phyloP scores from a whole-genome alignment of 1,139 yeast species.

The Pichia sp. region DNA sequence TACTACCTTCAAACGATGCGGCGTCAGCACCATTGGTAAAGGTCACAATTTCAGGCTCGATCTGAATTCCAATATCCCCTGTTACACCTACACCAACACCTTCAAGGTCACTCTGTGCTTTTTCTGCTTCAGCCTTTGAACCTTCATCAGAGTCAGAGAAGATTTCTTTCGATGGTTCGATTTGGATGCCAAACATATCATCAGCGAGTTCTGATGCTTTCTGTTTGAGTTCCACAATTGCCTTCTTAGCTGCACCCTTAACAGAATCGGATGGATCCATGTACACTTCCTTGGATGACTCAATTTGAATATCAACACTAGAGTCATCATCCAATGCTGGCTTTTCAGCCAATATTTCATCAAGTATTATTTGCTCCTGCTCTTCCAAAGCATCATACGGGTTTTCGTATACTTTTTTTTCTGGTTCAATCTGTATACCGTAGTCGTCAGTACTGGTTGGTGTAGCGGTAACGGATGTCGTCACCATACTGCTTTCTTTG shows the following conservation, averaged over 20 bases:
- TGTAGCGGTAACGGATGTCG: background rate
- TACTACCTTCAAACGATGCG: background rate
- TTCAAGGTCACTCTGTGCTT: background rate
- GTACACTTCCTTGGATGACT: slow-evolving; percentile 1
- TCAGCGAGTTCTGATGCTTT: background rate
- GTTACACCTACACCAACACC: background rate
- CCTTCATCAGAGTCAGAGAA: slow-evolving; percentile 1
- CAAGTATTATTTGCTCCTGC: background rate
- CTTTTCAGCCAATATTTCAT: background rate
- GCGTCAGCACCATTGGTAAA: too few relatives aligned
- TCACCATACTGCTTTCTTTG: background rate
- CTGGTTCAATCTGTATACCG: slow-evolving; percentile 6
- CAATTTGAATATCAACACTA: slow-evolving; percentile 5
- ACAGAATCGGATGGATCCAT: background rate
- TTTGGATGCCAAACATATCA: slow-evolving; percentile 5
- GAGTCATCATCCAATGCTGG: background rate
- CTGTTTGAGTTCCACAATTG: background rate
- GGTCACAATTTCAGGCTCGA: slow-evolving; percentile 3
- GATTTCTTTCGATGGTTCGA: slow-evolving; percentile 4
- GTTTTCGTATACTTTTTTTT: background rate
- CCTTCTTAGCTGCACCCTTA: background rate
- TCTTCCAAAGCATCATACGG: background rate
- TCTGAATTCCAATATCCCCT: background rate
- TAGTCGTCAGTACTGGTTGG: background rate
- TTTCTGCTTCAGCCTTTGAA: slow-evolving; percentile 1